Base-by-base conservation (phyloP, 108 stramenopile species). In the Cylindrotheca closterium region DNA sequence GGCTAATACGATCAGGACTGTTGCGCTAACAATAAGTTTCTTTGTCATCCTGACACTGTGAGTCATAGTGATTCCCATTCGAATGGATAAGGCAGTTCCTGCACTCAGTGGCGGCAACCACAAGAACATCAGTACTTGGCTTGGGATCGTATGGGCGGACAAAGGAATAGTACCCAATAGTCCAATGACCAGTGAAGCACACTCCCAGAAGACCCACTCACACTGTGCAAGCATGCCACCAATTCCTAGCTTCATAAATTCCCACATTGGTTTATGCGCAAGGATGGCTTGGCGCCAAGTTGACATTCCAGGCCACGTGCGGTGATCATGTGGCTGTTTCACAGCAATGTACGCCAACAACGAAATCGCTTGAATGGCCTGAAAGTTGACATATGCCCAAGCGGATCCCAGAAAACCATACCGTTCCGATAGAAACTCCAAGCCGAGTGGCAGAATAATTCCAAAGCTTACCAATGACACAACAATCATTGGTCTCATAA, bases 201-300 rank as follows among this genome's bases (percentile, higher is more conserved):
- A 55, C 45, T 77, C 79, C 75, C 79, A 80, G 37, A 52, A 80
- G 29, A 71, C 34, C 79, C 75, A 80, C 51, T 76, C 75, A 27
- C 46, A 32, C 23, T 64, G 63, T 5, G 70, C 61, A 22, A 80
- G 29, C 0, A 80, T 72, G 1, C 75, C 79, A 24, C 79, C 79
- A 2, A 50, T 1, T 1, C 71, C 69, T 34, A 80, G 60, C 0
- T 21, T 31, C 19, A 80, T 15, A 47, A 68, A 80, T 33, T 58
- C 42, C 50, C 27, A 46, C 17, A 80, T 26, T 2, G 32, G 60
- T 58, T 58, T 52, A 28, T n/a, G 33, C n/a, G 50, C 18, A 10
- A 79, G 47, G 15, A 42, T 42, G 1, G 69, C 65, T 5, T 74
- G 48, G 4, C 53, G 21, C 65, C 51, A 66, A 59, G 4, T 56